These are phyloP conservation scores for Ceratocystiopsis sp. DNA, from an alignment of 2,329 filamentous ascomycete species.

Conservation along the genomic window DNA sequence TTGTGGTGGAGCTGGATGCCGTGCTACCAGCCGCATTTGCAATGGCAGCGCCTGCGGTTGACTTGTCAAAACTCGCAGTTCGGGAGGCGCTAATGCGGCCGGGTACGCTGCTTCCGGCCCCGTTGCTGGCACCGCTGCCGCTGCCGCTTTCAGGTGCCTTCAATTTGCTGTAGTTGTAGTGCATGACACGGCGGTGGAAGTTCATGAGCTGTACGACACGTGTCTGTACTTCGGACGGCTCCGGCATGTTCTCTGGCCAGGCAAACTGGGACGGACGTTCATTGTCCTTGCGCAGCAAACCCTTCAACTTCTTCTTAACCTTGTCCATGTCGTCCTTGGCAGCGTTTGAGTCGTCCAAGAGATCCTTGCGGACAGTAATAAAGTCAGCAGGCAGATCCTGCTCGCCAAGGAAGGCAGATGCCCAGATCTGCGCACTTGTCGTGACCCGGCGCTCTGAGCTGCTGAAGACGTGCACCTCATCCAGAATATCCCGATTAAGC, in stretches of 20 bases:
- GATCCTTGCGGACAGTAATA: constrained; percentile 81
- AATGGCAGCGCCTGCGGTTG: too few relatives aligned
- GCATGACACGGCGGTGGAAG: constrained; percentile 90
- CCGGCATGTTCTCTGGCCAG: constrained; percentile 91
- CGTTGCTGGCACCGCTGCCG: not conserved
- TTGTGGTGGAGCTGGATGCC: not conserved
- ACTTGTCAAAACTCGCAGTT: constrained; percentile 4
- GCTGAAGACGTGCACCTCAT: constrained; percentile 88
- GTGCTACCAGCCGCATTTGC: not conserved
- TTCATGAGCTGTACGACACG: constrained; percentile 94
- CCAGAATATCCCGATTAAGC: constrained; percentile 80
- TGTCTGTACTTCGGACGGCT: constrained; percentile 82
- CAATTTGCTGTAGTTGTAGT: constrained; percentile 76
- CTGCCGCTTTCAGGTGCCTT: constrained; percentile 18
- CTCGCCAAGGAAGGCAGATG: constrained; percentile 70
- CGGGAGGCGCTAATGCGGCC: not conserved
- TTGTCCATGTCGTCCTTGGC: constrained; percentile 99
- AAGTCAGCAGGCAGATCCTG: constrained; percentile 74
- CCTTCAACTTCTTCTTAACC: constrained; percentile 98
- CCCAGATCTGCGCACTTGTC: constrained; percentile 93
- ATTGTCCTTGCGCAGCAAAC: constrained; percentile 77
- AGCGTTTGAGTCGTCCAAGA: constrained; percentile 92
- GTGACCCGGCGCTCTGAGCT: constrained; percentile 90
- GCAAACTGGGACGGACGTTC: constrained; percentile 89
- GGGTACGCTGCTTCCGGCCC: not conserved